A percentile compares a stretch with the other conserved stretches of the same genome.
Conservation (phyloP, 1,139 yeast genomes). For the Waltiozyma sp. region DNA sequence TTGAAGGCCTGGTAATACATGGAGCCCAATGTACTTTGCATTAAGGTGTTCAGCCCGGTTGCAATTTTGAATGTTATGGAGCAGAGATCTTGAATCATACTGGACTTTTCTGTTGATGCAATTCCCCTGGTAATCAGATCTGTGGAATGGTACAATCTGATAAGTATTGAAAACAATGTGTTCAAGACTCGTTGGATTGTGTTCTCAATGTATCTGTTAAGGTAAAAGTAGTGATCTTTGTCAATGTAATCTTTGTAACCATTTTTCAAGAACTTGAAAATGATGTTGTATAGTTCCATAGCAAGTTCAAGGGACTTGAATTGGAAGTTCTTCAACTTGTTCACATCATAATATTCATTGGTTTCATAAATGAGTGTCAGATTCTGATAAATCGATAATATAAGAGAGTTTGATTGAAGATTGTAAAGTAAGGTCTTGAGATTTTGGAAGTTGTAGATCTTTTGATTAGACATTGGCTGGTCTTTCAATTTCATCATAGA, state of each 20-base stretch:
- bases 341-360: slow-evolving; percentile 4
- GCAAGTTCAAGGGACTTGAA: slow-evolving; percentile 4
- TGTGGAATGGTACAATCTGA: slow-evolving; percentile 12
- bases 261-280: slow-evolving; percentile 8
- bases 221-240: slow-evolving; percentile 7
- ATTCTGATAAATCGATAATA: slow-evolving; percentile 12
- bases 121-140: slow-evolving; percentile 12
- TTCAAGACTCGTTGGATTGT: slow-evolving; percentile 9
- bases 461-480: slow-evolving; percentile 1
- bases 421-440: slow-evolving; percentile 7
- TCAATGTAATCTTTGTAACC: slow-evolving; percentile 9
- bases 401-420: slow-evolving; percentile 10
- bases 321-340: slow-evolving; percentile 8
- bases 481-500: slow-evolving; percentile 3
- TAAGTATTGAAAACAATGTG: slow-evolving; percentile 7
- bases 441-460: slow-evolving; percentile 8
- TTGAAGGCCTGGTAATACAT: slow-evolving; percentile 16
- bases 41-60: slow-evolving; percentile 10
- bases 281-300: slow-evolving; percentile 8
- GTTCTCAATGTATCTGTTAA: slow-evolving; percentile 12
- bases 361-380: slow-evolving; percentile 14
- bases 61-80: slow-evolving; percentile 5
- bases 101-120: slow-evolving; percentile 1
- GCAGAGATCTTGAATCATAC: slow-evolving; percentile 2
- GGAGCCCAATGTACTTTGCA: slow-evolving; percentile 14